Evolutionary conservation across 2,329 filamentous ascomycete species (phyloP), one percentile per base, ranked within the genome.

Genomic region (Ceratocystis lukuohia): DNA sequence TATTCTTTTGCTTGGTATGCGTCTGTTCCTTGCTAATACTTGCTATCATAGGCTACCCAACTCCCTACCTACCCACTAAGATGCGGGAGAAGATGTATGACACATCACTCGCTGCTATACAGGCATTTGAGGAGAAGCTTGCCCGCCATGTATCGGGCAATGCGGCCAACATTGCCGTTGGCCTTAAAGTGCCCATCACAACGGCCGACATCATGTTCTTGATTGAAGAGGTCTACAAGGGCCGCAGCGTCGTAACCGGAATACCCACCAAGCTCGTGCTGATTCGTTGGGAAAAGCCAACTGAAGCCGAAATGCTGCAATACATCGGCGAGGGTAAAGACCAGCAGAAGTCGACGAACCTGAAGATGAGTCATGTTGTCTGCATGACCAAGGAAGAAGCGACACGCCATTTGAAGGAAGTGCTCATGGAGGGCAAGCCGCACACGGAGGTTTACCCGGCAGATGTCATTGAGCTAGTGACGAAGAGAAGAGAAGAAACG

Each of bases 341-440:
- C n/a, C 84, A 86, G 25, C 92, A 97, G 74, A 95, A 89, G 72
- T 85, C 82, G 59, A 86, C 89, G n/a, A 82, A 80, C 2, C 71
- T 97, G 3, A 75, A 80, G 41, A 76, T 93, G 71, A 80, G 82
- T 33, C 87, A 96, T 59, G 73, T 96, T 68, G 91, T 96, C 0
- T 89, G 88, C 71, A 90, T 96, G 89, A 96, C 92, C 0, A 96
- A 92, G 74, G 92, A 96, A 69, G 92, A 96, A 75, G 89, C 88
- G 2, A 77, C 80, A 17, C 80, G 83, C 67, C 94, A 99, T 75
- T 89, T 95, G 73, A 88, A 86, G 74, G 80, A 90, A 72, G 81
- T 97, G 1, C 78, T 97, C 57, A 86, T 84, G 71, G 88, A 84
- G 0, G 82, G 80, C 1, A 88, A 86, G 76, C 76, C 73, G 7